These are phyloP conservation scores for Pinus tabuliformis DNA, from an alignment of 75 land plant genomes.

Conservation along the genomic window DNA sequence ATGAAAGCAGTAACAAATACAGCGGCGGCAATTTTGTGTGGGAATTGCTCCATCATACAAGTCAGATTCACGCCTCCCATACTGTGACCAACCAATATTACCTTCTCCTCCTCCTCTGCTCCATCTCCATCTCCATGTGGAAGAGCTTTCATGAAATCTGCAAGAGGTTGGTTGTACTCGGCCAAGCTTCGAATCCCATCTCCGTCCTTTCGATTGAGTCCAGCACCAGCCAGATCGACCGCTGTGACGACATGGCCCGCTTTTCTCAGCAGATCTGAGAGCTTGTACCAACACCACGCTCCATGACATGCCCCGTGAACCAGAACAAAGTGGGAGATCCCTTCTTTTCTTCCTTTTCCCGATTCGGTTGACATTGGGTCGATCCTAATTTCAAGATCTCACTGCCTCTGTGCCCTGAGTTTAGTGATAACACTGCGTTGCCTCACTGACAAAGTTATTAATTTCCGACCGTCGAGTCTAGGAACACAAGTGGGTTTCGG, in stretches of 20 bases:
- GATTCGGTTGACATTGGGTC: too few relatives aligned
- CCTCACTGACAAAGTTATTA: too few relatives aligned
- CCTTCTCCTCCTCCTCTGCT: neutral
- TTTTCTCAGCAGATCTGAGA: constrained; percentile 42
- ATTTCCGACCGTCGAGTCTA: too few relatives aligned
- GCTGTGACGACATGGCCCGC: constrained; percentile 58
- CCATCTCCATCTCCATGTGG: too few relatives aligned
- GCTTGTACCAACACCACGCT: constrained; percentile 80
- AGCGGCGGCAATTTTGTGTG: constrained; percentile 32
- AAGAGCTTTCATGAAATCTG: constrained; percentile 29
- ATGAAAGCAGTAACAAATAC: constrained; percentile 42
- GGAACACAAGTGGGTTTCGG: too few relatives aligned
- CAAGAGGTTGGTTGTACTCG: constrained; percentile 62
- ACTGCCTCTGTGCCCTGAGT: too few relatives aligned
- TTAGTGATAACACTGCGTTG: too few relatives aligned
- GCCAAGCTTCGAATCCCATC: constrained; percentile 35
- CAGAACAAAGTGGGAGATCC: constrained; percentile 51
- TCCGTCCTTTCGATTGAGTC: constrained; percentile 44
- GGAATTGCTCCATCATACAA: constrained; percentile 26
- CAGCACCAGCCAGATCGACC: constrained; percentile 51
- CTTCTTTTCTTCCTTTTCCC: too few relatives aligned
- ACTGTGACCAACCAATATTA: constrained; percentile 63
- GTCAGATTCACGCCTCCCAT: constrained; percentile 35
- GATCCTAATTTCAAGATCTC: too few relatives aligned
- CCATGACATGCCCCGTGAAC: constrained; percentile 72